A percentile compares a stretch with the other conserved stretches of the same genome.
Conservation (phyloP, 768 basidiomycete genomes). For the Leccinum olivaceopallidum region DNA sequence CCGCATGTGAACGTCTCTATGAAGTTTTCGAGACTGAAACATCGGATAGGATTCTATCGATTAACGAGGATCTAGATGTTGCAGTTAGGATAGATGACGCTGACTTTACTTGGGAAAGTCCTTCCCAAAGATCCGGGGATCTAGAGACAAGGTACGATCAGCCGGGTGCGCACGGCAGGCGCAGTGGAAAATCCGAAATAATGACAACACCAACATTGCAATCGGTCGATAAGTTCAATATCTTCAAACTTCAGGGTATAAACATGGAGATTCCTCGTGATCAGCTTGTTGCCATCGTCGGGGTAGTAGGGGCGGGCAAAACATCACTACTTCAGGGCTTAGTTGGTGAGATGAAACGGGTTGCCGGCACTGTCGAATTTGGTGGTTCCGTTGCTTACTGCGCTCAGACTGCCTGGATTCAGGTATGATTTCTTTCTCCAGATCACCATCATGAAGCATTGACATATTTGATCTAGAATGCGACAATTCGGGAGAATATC, state of each 20-base stretch:
- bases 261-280: constrained; percentile 72
- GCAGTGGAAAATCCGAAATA: constrained; percentile 14
- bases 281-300: constrained; percentile 82
- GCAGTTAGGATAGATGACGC: constrained; percentile 71
- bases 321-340: constrained; percentile 71
- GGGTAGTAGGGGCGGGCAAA: constrained; percentile 58
- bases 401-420: constrained; percentile 90
- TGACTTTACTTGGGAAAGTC: constrained; percentile 86
- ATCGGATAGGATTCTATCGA: constrained; percentile 54
- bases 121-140: constrained; percentile 51
- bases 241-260: constrained; percentile 70
- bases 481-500: constrained; percentile 87
- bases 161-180: constrained; percentile 7
- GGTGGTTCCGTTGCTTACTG: constrained; percentile 82
- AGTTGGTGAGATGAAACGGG: constrained; percentile 82
- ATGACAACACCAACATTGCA: constrained; percentile 27
- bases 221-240: constrained; percentile 36
- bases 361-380: constrained; percentile 64
- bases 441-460: not conserved
- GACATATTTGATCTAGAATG: constrained; percentile 46
- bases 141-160: constrained; percentile 14
- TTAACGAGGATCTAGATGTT: constrained; percentile 54
- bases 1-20: constrained; percentile 74
- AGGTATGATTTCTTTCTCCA: constrained; percentile 38
- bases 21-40: constrained; percentile 86